Percentiles rank a stretch among this genome's conserved stretches.
These are phyloP conservation scores for Chenopodium quinoa DNA, from an alignment of 148 eudicot genomes.

Conservation along the genomic window DNA sequence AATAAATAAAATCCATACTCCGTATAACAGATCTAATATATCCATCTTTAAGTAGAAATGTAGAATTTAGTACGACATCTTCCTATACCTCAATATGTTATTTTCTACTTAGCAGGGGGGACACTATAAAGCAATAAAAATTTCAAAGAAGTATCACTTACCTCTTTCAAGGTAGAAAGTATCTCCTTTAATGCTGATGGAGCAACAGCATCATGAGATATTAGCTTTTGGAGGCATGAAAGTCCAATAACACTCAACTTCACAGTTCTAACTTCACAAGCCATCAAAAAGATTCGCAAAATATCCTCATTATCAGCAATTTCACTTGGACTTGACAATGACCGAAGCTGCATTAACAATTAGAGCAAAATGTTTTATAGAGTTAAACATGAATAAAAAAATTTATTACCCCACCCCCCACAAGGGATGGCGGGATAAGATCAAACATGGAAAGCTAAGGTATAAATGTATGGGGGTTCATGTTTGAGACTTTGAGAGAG, in stretches of 20 bases:
- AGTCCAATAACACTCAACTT: slow-evolving; percentile 93
- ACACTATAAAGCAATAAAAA: not conserved
- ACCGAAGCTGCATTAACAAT: slow-evolving; percentile 66
- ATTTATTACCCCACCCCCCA: not conserved
- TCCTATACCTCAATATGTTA: not conserved
- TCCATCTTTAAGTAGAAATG: not conserved
- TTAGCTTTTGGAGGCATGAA: slow-evolving; percentile 95
- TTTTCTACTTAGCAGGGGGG: slow-evolving; percentile 6
- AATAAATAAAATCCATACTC: too few relatives aligned
- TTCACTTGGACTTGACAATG: slow-evolving; percentile 85
- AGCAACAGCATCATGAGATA: slow-evolving; percentile 90
- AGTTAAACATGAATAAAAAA: not conserved
- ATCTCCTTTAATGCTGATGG: slow-evolving; percentile 86
- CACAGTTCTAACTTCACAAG: slow-evolving; percentile 84
- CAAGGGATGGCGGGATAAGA: not conserved
- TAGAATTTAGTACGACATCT: not conserved
- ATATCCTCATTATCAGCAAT: slow-evolving; percentile 93
- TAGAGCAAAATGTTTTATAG: not conserved
- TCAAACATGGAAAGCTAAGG: not conserved
- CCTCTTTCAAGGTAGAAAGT: slow-evolving; percentile 78
- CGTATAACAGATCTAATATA: not conserved
- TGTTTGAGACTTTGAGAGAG: too few relatives aligned
- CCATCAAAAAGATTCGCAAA: slow-evolving; percentile 90
- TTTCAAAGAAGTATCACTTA: slow-evolving; percentile 29
- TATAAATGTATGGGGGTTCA: not conserved